Evolutionary conservation across 305 asterid species (phyloP), one percentile per base, ranked within the genome.

Genomic region (Fraxinus platypoda): DNA sequence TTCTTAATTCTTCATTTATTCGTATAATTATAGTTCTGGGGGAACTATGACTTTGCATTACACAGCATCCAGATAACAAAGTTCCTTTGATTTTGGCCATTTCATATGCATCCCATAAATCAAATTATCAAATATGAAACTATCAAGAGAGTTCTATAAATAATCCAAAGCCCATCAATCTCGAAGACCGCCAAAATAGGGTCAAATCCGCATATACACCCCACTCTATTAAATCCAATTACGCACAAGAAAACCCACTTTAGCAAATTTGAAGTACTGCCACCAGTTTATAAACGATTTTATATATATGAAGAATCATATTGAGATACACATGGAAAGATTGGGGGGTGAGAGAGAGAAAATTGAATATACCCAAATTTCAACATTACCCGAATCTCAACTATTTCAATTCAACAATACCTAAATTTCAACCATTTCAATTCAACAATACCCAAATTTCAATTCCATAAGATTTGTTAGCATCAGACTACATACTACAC

Each of bases 321-420:
- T 21, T 31, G 0, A 34, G 34, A 38, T 11, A 59, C 28, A 15
- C 33, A 21, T 4, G 66, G 15, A 76, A 34, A 83, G 52, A 49
- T n/a, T n/a, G 11, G 52, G 52, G 13, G 52, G 38, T 0, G 30
- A 7, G 15, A 37, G 28, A 34, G 31, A 75, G 12, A n/a, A n/a
- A 78, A 37, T 3, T 26, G 57, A 72, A 73, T 25, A 74, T 89
- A 90, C 97, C 92, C 87, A 43, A 97, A 93, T n/a, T n/a, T n/a
- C n/a, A n/a, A n/a, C n/a, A n/a, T n/a, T n/a, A n/a, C n/a, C n/a
- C n/a, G n/a, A n/a, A n/a, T n/a, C n/a, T n/a, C n/a, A n/a, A n/a
- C n/a, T n/a, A n/a, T n/a, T n/a, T n/a, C n/a, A n/a, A n/a, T n/a
- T n/a, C n/a, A n/a, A n/a, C n/a, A n/a, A n/a, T n/a, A n/a, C n/a